Evolutionary conservation across 345 rosid genomes (phyloP), one percentile per base, ranked within the genome.

Genomic region (Gossypium arboreum): DNA sequence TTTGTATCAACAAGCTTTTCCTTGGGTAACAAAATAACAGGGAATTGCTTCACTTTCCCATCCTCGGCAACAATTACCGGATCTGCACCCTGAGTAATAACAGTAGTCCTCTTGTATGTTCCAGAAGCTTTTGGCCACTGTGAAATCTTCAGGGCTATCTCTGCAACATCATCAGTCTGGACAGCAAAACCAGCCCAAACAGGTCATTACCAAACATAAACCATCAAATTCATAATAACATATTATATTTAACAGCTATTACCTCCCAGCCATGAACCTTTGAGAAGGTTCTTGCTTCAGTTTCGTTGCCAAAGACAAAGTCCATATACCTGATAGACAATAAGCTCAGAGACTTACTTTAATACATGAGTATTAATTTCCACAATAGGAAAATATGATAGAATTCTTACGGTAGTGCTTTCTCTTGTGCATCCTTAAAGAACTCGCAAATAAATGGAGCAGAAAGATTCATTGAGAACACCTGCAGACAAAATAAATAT

Each of bases 191-290:
- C 41, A 60, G 64, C 10, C 24, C 75, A 59, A 73, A 73, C 17
- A 59, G 66, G 57, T 73, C 22, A 73, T 13, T 59, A 41, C 9
- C 25, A 73, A 43, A 41, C 54, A 59, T 56, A 15, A 17, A 16
- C 54, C 41, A 27, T 60, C 41, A 12, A 60, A 44, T 44, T 41
- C 66, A 73, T 45, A 64, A 59, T 16, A 73, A 7, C 18, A 44
- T 58, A 16, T 72, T 8, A 58, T 59, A 16, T 59, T 73, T 48
- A 43, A 25, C 75, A 73, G 51, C 55, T 29, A 20, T 76, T 76
- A 95, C 98, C 94, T 95, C 90, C 98, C 99, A 95, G 43, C 99
- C 98, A 60, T 89, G 94, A 88, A 91, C 99, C 82, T 84, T 90
- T 9, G 99, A 77, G 80, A 93, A 93, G 75, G 97, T 90, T 82